phyloP scores from a whole-genome alignment of 164 flowering plant genomes.

The Stephania cephalantha region DNA sequence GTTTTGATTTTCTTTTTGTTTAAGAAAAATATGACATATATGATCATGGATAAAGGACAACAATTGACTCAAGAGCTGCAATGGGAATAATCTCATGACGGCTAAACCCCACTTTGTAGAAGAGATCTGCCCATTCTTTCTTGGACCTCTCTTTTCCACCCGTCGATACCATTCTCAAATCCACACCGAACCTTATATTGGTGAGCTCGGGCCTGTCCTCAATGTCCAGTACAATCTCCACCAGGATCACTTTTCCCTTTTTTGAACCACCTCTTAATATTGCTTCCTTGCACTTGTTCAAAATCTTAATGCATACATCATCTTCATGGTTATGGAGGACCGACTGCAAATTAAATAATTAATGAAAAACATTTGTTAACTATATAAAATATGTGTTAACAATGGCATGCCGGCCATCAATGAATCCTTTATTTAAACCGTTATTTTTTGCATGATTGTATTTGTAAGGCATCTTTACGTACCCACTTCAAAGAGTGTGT shows the following conservation, averaged over 20 bases:
- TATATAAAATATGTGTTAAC: no score
- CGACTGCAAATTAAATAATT: not conserved
- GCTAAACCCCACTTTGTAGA: not conserved
- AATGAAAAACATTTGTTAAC: not conserved
- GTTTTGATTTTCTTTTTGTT: no score
- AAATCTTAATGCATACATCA: slow-evolving; percentile 2
- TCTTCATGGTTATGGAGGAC: slow-evolving; percentile 1
- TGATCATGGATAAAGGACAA: not conserved
- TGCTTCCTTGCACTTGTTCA: slow-evolving; percentile 1
- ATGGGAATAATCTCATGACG: not conserved
- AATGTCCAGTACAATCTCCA: no score
- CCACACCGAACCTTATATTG: no score
- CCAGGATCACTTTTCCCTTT: not conserved
- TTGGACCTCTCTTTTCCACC: slow-evolving; percentile 2
- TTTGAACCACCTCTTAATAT: not conserved
- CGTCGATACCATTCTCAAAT: not conserved
- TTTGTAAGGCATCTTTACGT: no score
- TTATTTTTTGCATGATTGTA: no score
- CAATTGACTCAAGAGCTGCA: not conserved
- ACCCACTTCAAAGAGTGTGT: no score
- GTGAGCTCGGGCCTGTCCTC: no score
- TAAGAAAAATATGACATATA: no score
- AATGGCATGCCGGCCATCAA: no score
- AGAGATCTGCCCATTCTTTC: slow-evolving; percentile 5
- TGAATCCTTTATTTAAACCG: no score